A percentile compares a stretch with the other conserved stretches of the same genome.
These are phyloP conservation scores for Nothophytophthora sp. DNA, from an alignment of 352 stramenopile genomes.

Conservation along the genomic window DNA sequence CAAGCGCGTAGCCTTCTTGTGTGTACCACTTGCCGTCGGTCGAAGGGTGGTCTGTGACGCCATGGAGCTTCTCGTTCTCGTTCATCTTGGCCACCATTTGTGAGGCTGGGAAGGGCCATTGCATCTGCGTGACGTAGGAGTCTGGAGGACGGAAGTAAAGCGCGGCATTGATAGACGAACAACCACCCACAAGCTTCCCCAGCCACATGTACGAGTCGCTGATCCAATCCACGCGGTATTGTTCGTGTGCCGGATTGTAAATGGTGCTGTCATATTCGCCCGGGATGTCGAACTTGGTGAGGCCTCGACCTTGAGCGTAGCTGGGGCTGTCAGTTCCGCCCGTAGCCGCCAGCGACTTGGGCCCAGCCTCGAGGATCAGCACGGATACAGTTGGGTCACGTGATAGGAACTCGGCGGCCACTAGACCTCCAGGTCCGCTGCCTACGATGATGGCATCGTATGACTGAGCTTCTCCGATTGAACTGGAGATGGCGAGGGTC, in stretches of 20 bases:
- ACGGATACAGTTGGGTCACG: slow-evolving; percentile 35
- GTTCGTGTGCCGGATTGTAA: slow-evolving; percentile 29
- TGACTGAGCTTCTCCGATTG: background rate
- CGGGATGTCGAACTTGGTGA: slow-evolving; percentile 56
- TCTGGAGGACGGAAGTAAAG: slow-evolving; percentile 62
- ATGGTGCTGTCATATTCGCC: slow-evolving; percentile 41
- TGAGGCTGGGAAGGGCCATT: slow-evolving; percentile 37
- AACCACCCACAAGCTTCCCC: slow-evolving; percentile 71
- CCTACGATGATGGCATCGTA: slow-evolving; percentile 46
- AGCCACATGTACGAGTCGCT: slow-evolving; percentile 29
- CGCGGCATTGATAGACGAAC: slow-evolving; percentile 71
- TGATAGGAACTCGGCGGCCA: slow-evolving; percentile 42
- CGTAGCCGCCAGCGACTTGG: slow-evolving; percentile 23
- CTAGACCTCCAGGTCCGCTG: slow-evolving; percentile 37
- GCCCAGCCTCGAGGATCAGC: slow-evolving; percentile 41
- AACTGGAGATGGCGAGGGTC: background rate
- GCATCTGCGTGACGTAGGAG: slow-evolving; percentile 23
- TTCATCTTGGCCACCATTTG: slow-evolving; percentile 51
- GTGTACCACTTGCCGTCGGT: slow-evolving; percentile 51
- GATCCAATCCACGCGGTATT: slow-evolving; percentile 36
- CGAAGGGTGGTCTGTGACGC: slow-evolving; percentile 51
- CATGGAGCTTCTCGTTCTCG: slow-evolving; percentile 35
- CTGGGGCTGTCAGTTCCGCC: slow-evolving; percentile 31
- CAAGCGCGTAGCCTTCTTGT: slow-evolving; percentile 57
- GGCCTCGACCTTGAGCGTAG: slow-evolving; percentile 28